phyloP scores from a whole-genome alignment of 2,329 filamentous ascomycete species.

The Fusarium hainanense region DNA sequence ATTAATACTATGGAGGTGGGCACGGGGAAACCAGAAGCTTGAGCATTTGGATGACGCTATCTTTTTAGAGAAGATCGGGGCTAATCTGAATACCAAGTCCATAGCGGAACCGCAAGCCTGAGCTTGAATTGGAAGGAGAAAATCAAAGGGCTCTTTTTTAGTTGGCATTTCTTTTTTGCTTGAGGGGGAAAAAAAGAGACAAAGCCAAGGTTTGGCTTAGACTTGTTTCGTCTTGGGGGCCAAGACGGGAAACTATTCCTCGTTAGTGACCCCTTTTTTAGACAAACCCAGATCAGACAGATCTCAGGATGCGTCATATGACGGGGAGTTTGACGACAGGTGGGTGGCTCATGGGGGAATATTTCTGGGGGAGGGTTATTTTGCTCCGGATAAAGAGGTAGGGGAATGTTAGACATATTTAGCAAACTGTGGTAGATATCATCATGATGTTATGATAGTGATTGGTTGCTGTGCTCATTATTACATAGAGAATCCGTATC shows the following conservation, averaged over 20 bases:
- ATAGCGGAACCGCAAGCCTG: constrained; percentile 38
- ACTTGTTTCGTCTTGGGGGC: constrained; percentile 13
- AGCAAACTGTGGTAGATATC: not conserved
- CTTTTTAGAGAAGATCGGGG: constrained; percentile 17
- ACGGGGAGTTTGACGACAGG: constrained; percentile 34
- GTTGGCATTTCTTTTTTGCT: not conserved
- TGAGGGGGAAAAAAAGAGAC: not conserved
- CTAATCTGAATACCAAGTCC: constrained; percentile 11
- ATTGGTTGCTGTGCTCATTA: not conserved
- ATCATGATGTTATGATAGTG: not conserved
- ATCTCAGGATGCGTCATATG: constrained; percentile 41
- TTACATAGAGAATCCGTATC: not conserved
- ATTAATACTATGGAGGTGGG: constrained; percentile 13
- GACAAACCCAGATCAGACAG: constrained; percentile 32
- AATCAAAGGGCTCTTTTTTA: not conserved
- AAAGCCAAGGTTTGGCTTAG: constrained; percentile 9
- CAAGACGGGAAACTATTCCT: constrained; percentile 5
- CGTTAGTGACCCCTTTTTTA: constrained; percentile 31
- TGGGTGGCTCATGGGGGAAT: not conserved
- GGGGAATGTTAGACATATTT: not conserved
- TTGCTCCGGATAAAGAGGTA: not conserved
- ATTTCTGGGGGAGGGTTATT: not conserved
- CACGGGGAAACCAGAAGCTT: constrained; percentile 2
- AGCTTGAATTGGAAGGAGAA: not conserved
- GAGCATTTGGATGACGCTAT: constrained; percentile 39